phyloP scores from a whole-genome alignment of 1,139 yeast species.

The Taphrina confusa region DNA sequence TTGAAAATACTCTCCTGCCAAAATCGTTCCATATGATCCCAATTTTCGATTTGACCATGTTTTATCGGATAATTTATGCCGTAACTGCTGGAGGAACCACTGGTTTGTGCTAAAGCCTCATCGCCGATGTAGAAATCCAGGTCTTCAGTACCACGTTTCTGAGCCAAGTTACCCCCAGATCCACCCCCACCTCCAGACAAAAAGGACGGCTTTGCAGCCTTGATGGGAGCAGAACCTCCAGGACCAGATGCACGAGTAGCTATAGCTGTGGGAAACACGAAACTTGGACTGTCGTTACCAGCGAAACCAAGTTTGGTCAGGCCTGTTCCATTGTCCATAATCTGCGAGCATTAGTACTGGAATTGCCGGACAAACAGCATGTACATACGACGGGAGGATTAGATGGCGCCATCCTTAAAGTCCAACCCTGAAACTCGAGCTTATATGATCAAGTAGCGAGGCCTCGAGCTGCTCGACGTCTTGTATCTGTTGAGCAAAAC shows the following conservation, averaged over 20 bases:
- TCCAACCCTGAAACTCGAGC: too few species aligned
- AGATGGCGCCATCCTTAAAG: conserved; percentile 29
- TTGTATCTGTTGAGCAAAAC: too few species aligned
- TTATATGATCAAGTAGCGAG: too few species aligned
- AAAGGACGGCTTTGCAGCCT: conserved; percentile 46
- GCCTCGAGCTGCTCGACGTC: too few species aligned
- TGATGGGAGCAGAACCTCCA: conserved; percentile 39
- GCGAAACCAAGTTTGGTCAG: conserved; percentile 96
- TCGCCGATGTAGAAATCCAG: conserved; percentile 94
- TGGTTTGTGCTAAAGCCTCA: conserved; percentile 89
- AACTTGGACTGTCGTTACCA: conserved; percentile 97
- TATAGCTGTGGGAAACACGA: conserved; percentile 95
- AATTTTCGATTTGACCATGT: conserved; percentile 96
- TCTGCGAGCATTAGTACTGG: conserved; percentile 17
- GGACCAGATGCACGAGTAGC: conserved; percentile 65
- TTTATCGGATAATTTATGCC: conserved; percentile 87
- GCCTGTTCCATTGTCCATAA: conserved; percentile 79
- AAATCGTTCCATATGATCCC: conserved; percentile 99
- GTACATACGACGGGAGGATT: conserved; percentile 91
- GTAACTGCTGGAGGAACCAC: conserved; percentile 56
- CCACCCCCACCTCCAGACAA: conserved; percentile 40
- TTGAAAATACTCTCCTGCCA: conserved; percentile 98
- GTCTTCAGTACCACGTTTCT: conserved; percentile 90
- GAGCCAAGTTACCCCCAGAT: conserved; percentile 52
- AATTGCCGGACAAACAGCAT: conserved; percentile 13